A percentile compares a stretch with the other conserved stretches of the same genome.
phyloP scores from a whole-genome alignment of 805 yeast genomes.

The Ascoidea asiatica region DNA sequence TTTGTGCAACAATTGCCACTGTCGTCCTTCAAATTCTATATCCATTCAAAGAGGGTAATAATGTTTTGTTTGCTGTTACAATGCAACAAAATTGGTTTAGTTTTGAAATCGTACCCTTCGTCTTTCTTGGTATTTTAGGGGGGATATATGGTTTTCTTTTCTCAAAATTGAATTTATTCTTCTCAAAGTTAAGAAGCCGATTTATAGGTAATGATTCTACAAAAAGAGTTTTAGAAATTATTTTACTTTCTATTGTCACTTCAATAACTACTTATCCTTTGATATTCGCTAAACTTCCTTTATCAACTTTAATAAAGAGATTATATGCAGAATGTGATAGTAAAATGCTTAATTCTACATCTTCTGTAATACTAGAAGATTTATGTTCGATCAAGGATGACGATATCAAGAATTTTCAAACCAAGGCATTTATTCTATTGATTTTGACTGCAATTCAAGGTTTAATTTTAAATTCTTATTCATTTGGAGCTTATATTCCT shows the following conservation, averaged over 20 bases:
- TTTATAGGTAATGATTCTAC: conserved; percentile 14
- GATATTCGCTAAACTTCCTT: conserved; percentile 36
- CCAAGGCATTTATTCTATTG: conserved; percentile 15
- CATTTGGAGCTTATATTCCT: conserved; percentile 57
- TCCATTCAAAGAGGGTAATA: conserved; percentile 35
- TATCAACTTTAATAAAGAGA: conserved; percentile 41
- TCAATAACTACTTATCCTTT: conserved; percentile 43
- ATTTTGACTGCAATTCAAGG: conserved; percentile 33
- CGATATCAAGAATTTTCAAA: conserved; percentile 7
- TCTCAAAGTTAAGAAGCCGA: conserved; percentile 22
- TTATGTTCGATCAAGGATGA: conserved; percentile 12
- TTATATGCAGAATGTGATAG: conserved; percentile 54
- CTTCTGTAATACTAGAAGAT: conserved; percentile 13
- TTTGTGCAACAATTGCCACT: conserved; percentile 63
- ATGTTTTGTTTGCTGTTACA: conserved; percentile 52
- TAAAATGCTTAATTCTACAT: conserved; percentile 13
- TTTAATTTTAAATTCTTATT: conserved; percentile 45
- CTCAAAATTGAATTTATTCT: conserved; percentile 30
- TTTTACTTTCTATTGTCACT: conserved; percentile 34
- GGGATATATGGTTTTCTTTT: conserved; percentile 51
- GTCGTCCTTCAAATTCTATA: conserved; percentile 39
- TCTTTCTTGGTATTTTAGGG: conserved; percentile 56
- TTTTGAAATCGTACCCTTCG: conserved; percentile 59
- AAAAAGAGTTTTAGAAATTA: conserved; percentile 31
- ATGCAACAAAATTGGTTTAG: conserved; percentile 62